These are phyloP conservation scores for Lepidium sativum DNA, from an alignment of 345 rosid genomes.

Conservation along the genomic window DNA sequence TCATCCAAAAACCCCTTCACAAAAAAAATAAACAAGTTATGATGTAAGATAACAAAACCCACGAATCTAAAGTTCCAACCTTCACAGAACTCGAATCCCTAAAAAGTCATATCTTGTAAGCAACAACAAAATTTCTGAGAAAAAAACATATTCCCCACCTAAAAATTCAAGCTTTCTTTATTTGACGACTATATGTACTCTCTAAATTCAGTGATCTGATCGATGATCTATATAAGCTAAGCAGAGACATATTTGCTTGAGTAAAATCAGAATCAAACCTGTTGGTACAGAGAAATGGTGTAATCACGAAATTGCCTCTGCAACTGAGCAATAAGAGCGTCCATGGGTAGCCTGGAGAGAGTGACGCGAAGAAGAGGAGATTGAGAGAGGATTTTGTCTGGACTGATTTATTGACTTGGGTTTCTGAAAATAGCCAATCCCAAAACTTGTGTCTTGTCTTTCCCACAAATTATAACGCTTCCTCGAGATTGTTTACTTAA, in stretches of 20 bases:
- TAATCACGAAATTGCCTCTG: constrained; percentile 20
- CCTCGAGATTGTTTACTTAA: neutral
- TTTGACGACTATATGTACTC: neutral
- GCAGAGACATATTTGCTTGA: neutral
- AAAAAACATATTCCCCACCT: neutral
- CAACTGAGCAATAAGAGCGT: constrained; percentile 19
- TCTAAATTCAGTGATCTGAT: neutral
- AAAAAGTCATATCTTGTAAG: neutral
- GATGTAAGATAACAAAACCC: neutral
- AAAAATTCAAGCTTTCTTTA: neutral
- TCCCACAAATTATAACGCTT: neutral
- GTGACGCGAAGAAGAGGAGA: constrained; percentile 3
- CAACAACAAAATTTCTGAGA: neutral
- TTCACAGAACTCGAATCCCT: neutral
- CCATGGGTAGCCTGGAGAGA: neutral
- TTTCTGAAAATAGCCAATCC: constrained; percentile 18
- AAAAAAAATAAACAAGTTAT: neutral
- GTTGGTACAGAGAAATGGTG: constrained; percentile 27
- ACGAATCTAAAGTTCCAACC: neutral
- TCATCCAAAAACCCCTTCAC: constrained; percentile 65
- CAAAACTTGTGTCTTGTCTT: neutral
- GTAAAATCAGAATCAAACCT: constrained; percentile 9
- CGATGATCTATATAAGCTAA: neutral
- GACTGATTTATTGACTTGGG: constrained; percentile 7
- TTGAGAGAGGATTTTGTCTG: neutral